phyloP scores from a whole-genome alignment of 495 filamentous ascomycete species.

The Neurospora sp. region DNA sequence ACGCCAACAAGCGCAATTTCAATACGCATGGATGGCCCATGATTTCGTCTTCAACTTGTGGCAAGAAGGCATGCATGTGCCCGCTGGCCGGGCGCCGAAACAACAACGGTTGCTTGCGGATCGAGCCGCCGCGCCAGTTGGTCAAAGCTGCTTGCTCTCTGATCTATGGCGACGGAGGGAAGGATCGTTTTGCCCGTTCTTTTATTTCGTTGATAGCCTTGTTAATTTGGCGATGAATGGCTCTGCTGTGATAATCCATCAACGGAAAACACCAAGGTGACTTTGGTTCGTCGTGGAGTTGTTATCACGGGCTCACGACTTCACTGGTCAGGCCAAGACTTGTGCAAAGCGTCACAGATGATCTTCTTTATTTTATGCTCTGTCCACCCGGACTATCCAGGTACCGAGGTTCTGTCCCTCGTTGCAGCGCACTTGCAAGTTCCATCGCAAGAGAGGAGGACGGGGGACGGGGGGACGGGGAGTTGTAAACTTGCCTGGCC shows the following conservation, averaged over 20 bases:
- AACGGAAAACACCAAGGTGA: not conserved
- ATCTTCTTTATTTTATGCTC: not conserved
- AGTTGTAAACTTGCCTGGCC: not conserved
- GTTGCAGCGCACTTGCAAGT: not conserved
- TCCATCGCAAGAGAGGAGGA: no score
- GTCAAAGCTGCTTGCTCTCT: not conserved
- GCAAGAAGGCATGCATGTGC: not conserved
- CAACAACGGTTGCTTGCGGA: conserved; percentile 20
- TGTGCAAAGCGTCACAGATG: not conserved
- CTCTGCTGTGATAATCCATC: no score
- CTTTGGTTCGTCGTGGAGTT: no score
- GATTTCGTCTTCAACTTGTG: not conserved
- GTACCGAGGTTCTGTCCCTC: not conserved
- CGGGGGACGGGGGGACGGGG: no score
- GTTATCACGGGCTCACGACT: no score
- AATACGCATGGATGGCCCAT: no score
- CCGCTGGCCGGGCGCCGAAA: conserved; percentile 6
- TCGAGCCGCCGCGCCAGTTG: conserved; percentile 17
- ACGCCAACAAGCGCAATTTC: no score
- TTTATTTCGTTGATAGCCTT: no score
- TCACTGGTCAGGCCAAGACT: no score
- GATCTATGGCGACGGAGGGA: not conserved
- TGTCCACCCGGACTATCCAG: no score
- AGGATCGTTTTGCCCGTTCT: not conserved
- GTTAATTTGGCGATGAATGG: not conserved